A percentile compares a stretch with the other conserved stretches of the same genome.
Conservation (phyloP, 1,284 basidiomycete genomes). For the Melampsora americana region DNA sequence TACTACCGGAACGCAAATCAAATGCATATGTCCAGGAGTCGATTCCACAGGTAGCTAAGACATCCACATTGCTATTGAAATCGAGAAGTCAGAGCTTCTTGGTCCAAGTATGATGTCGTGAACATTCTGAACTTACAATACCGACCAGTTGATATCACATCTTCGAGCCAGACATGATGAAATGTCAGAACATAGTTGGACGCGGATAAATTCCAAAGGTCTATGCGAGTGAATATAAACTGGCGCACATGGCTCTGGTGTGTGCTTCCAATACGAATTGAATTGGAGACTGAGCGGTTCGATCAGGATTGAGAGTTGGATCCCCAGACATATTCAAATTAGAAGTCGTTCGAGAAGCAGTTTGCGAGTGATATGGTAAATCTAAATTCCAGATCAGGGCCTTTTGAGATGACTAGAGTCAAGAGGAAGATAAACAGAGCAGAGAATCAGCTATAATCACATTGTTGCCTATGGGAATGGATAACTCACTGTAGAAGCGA, state of each 20-base stretch:
- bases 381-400: constrained; percentile 92
- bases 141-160: constrained; percentile 91
- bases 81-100: neutral
- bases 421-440: neutral
- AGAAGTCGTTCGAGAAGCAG: neutral
- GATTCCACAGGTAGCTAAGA: constrained; percentile 57
- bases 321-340: neutral
- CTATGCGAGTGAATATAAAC: neutral
- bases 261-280: constrained; percentile 77
- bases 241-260: constrained; percentile 73
- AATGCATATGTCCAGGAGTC: constrained; percentile 70
- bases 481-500: constrained; percentile 71
- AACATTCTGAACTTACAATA: constrained; percentile 66
- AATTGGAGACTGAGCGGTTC: constrained; percentile 57
- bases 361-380: constrained; percentile 64
- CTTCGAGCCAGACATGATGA: constrained; percentile 15
- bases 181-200: too few relatives aligned
- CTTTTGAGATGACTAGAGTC: constrained; percentile 71
- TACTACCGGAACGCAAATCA: constrained; percentile 63
- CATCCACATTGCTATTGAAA: constrained; percentile 25
- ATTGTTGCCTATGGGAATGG: neutral
- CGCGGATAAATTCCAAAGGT: too few relatives aligned
- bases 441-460: neutral
- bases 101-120: neutral
- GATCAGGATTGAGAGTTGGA: constrained; percentile 15